Conservation (phyloP, 2,329 filamentous ascomycete genomes). For the Seiridium unicorne region DNA sequence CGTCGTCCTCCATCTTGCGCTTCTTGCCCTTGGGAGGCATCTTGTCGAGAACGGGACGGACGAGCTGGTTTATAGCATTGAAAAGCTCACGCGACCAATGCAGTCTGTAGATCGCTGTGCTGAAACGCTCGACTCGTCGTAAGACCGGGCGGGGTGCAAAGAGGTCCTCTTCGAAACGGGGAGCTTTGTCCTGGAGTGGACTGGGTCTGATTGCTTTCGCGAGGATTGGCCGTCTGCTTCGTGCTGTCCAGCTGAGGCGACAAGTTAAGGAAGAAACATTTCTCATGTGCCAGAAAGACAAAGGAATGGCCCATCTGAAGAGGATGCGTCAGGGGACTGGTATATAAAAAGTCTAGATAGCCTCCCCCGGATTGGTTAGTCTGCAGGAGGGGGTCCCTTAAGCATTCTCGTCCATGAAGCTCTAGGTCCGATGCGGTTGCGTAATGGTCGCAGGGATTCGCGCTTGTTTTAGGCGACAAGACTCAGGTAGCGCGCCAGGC, state of each 20-base stretch:
- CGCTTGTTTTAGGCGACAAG: slow-evolving; percentile 6
- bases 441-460: slow-evolving; percentile 3
- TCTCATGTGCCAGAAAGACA: background rate
- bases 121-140: background rate
- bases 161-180: background rate
- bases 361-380: background rate
- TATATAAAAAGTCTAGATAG: background rate
- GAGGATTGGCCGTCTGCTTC: background rate
- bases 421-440: background rate
- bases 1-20: slow-evolving; percentile 42
- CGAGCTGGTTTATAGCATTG: background rate
- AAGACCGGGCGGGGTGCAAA: background rate
- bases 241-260: background rate
- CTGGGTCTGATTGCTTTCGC: background rate
- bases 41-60: slow-evolving; percentile 1
- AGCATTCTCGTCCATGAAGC: background rate
- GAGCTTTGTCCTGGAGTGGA: background rate
- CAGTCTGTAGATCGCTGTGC: background rate
- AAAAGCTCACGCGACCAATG: background rate
- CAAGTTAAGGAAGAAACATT: background rate
- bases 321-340: background rate
- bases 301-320: background rate
- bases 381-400: background rate
- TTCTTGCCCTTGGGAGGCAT: slow-evolving; percentile 36
- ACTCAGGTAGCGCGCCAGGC: background rate